phyloP scores from a whole-genome alignment of 352 stramenopile species.

The Hyaloperonospora arabidopsidis region DNA sequence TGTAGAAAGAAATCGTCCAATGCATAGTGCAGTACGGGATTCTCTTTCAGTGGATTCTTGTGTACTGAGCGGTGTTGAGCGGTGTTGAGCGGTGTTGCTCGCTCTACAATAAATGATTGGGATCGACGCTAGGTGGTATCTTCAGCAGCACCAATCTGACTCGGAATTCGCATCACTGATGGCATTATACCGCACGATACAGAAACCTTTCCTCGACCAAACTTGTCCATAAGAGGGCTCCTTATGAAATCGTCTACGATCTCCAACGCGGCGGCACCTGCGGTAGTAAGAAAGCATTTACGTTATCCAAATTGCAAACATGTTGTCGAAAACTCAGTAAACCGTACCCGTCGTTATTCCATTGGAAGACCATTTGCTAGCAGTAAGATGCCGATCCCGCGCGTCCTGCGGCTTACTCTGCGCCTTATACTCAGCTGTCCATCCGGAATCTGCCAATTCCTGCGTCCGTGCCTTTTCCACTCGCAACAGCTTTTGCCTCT shows the following conservation, averaged over 20 bases:
- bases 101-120: background rate
- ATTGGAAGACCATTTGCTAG: constrained; percentile 38
- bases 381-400: constrained; percentile 10
- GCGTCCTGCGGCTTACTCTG: constrained; percentile 25
- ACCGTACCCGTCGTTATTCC: constrained; percentile 50
- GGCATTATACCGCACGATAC: constrained; percentile 1
- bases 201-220: constrained; percentile 17
- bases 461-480: constrained; percentile 76
- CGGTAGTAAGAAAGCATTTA: background rate
- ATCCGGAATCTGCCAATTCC: constrained; percentile 53
- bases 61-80: constrained; percentile 1
- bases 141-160: background rate
- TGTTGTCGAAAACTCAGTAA: background rate
- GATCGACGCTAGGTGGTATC: background rate
- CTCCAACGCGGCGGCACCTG: constrained; percentile 66
- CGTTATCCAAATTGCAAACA: background rate
- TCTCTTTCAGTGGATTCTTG: constrained; percentile 54
- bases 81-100: constrained; percentile 3
- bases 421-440: constrained; percentile 54
- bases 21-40: constrained; percentile 44
- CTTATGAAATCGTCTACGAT: constrained; percentile 78
- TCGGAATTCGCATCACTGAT: constrained; percentile 10
- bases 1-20: constrained; percentile 47
- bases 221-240: constrained; percentile 66
- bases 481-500: constrained; percentile 51